Evolutionary conservation across 2,329 filamentous ascomycete genomes (phyloP), one percentile per base, ranked within the genome.

Genomic region (Fusarium staphyleae): DNA sequence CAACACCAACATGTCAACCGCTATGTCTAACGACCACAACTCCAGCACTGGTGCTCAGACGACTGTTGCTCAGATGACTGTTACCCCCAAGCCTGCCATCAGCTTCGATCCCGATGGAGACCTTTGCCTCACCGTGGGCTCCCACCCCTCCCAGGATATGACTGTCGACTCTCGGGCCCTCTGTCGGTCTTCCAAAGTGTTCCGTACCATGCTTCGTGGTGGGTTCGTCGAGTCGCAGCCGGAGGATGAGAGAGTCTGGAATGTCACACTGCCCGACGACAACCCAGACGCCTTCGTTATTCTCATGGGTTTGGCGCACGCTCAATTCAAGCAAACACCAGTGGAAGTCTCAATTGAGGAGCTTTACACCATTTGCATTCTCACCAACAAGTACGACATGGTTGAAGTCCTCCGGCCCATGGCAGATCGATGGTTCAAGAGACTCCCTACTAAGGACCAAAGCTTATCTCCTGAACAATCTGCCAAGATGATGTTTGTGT

Each of bases 371-470:
- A 16, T 52, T 2, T 62, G 55, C 3, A 12, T 47, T 8, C 26
- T 66, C 6, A 52, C 43, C 14, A 32, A 44, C 28, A 66, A 63
- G 36, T 66, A 66, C 18, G 34, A 48, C 6, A 56, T 58, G 60
- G 34, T 48, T 8, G 42, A 48, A 14, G 45, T 51, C 3, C 22
- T 65, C 6, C 48, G 51, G 4, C 35, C 63, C 10, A 42, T 62
- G 16, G 58, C 60, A 12, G 48, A 62, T 14, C 40, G 24, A 10
- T 62, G 55, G 55, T 51, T 52, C 30, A 29, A 41, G 13, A 22
- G 19, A 4, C 19, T 22, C 19, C 4, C 19, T 22, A 7, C 19
- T 7, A 22, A 7, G 19, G 4, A 7, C 4, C 19, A 22, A 22
- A 22, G 19, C 19, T 7, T 7, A 7, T 40, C 42, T 7, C 30